These are phyloP conservation scores for Trifolium dubium DNA, from an alignment of 306 rosid genomes.

Conservation along the genomic window DNA sequence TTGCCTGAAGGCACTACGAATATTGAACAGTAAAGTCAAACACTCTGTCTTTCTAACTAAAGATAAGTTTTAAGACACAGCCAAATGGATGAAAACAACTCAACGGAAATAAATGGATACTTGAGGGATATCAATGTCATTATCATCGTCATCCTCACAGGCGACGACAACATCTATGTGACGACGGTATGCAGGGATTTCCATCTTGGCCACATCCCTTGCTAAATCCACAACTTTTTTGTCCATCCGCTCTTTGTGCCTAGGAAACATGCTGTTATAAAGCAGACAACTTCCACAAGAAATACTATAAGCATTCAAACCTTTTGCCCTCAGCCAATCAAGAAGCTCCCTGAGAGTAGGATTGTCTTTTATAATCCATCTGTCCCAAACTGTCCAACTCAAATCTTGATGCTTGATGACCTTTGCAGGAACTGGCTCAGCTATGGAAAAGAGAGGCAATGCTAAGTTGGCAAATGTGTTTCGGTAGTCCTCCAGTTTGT, in stretches of 20 bases:
- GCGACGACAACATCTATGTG: slow-evolving; percentile 93
- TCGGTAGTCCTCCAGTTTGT: slow-evolving; percentile 84
- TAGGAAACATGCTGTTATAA: slow-evolving; percentile 85
- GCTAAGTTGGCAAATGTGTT: slow-evolving; percentile 96
- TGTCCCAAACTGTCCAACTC: slow-evolving; percentile 99
- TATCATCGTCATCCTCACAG: slow-evolving; percentile 92
- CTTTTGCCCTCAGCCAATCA: slow-evolving; percentile 81
- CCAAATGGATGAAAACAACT: slow-evolving; percentile 43
- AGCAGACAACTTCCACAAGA: slow-evolving; percentile 93
- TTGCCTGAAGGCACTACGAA: slow-evolving; percentile 35
- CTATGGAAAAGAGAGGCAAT: slow-evolving; percentile 88
- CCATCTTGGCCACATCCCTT: slow-evolving; percentile 82
- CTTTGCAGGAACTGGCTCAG: slow-evolving; percentile 97
- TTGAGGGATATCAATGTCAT: slow-evolving; percentile 88
- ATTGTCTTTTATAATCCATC: slow-evolving; percentile 84
- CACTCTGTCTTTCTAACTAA: slow-evolving; percentile 45
- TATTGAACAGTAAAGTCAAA: slow-evolving; percentile 26
- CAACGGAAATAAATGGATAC: slow-evolving; percentile 87
- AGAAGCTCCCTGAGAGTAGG: slow-evolving; percentile 89
- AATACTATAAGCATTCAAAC: slow-evolving; percentile 87
- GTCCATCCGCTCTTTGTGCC: slow-evolving; percentile 93
- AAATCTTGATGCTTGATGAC: slow-evolving; percentile 77
- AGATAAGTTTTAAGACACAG: slow-evolving; percentile 36
- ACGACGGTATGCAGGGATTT: slow-evolving; percentile 72
- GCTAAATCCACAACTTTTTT: slow-evolving; percentile 81